Evolutionary conservation across 2,329 filamentous ascomycete genomes (phyloP), one percentile per base, ranked within the genome.

Genomic region (Cladorrhinum sp.): DNA sequence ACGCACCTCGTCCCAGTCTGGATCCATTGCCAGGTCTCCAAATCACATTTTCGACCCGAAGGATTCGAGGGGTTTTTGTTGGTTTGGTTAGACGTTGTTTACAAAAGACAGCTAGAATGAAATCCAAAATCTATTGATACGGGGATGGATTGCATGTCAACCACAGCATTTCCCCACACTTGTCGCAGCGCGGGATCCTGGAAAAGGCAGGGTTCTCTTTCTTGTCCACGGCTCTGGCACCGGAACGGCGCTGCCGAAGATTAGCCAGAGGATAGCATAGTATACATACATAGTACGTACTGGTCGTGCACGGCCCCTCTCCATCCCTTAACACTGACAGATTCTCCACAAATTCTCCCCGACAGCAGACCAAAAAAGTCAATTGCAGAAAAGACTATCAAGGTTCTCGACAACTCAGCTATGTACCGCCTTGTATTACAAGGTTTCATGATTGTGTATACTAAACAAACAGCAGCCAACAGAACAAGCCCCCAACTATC

Each of bases 1-100:
- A 77, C 81, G 71, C 75, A 84, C 85, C 81, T 88, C 84, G 76
- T 86, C 84, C 85, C 85, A 88, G 75, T 87, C 85, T 74, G 80
- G 83, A 75, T 88, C 85, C 85, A 87, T 87, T 71, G 57, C 60
- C 51, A 22, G 25, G 52, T 23, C 54, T 22, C 41, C 41, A 20
- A 45, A 18, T 45, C 41, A 45, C n/a, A 45, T 45, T 45, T 41
- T 18, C 7, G 41, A 22, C 41, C 41, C 8, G n/a, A 45, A 45
- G 20, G 41, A 18, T 18, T 45, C 16, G 16, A 3, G 41, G 10
- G 41, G 41, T 45, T n/a, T n/a, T n/a, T 22, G 41, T 3, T 16
- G 36, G 36, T 41, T 41, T 4, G 10, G 12, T 5, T 4, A 41
- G 12, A 41, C 3, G 36, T 13, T n/a, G 10, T 13, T n/a, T 13